Evolutionary conservation across 2,329 filamentous ascomycete species (phyloP), one percentile per base, ranked within the genome.

Genomic region (Fusarium ramigenum): DNA sequence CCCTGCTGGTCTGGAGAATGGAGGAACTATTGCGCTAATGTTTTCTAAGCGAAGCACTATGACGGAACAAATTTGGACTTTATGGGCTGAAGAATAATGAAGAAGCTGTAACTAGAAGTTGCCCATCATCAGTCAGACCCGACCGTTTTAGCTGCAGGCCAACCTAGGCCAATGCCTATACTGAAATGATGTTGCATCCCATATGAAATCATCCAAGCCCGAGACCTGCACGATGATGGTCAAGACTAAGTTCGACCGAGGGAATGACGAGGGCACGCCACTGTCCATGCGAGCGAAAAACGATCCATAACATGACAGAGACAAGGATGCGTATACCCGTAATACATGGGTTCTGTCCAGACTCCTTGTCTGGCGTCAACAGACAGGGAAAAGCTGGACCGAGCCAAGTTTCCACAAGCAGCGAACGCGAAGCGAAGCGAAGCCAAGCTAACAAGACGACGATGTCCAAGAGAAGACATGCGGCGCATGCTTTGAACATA

Each of bases 1-100:
- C 63, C 56, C 44, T 63, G 69, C 66, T 72, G 66, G 62, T 49
- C 68, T 66, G 72, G 62, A 56, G 70, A 73, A 60, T 63, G 66
- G 70, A 67, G 66, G 53, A 63, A 30, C 59, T 34, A 34, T 15
- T 52, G 60, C 70, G 37, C 66, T 60, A 54, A 59, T 67, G 62
- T 60, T 63, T 57, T 61, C 34, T 53, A 43, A 36, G 47, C 44
- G 34, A 72, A 73, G 70, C 65, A 72, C 43, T 49, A 70, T 73
- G 70, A 70, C 57, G 69, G 56, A 64, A 63, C 37, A 46, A 61
- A 39, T 65, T 53, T 57, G 50, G 63, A 56, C 52, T 46, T 12
- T 30, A 61, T 30, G 42, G 60, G 60, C 52, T 73, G 46, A 56
- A 53, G 36, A 42, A 28, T 10, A 37, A 53, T 30, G 57, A 49